Base-by-base conservation (phyloP, 257 asterid genomes). In the Jacaranda mimosifolia region DNA sequence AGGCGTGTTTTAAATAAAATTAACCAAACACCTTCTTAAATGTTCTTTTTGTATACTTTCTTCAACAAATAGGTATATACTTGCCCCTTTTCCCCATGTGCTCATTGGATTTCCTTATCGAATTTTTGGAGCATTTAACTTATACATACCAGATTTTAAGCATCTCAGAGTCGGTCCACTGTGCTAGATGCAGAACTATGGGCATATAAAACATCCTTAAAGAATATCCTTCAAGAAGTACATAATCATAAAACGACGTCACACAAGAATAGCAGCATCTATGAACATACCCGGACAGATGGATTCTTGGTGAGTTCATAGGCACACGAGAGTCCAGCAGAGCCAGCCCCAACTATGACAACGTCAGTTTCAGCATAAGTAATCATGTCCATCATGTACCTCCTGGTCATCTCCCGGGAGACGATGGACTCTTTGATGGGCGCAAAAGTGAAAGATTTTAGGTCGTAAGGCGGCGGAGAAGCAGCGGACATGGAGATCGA, bases 361-460 rank as follows among this genome's bases (percentile, higher is more conserved):
- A 89, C 94, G 46, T 89, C 89, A 15, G 92, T 87, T 68, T 87
- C 92, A 9, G 94, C 92, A 32, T 87, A 86, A 17, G 87, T 86
- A 60, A 87, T 86, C 92, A 89, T 87, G 72, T 89, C 92, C 26
- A 56, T 89, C 92, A 89, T 86, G 77, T 87, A 87, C 52, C 91
- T 56, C 10, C 92, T 55, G 0, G 87, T 87, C 92, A 85, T 84
- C 52, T 89, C 92, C 1, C 91, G 73, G 1, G 92, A 80, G 4
- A 87, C 94, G 17, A 87, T 83, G n/a, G 92, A 87, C 65, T 87
- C 94, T 69, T 86, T 76, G 8, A 87, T 87, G 38, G 94, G 91
- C n/a, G 64, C 63, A n/a, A 87, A 87, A 9, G 43, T 84, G 74
- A 85, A 83, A 26, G 78, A 43, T 6, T 81, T 81, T 9, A 87